phyloP scores from a whole-genome alignment of 768 basidiomycete genomes.

The Trichaptum fuscoviolaceum region DNA sequence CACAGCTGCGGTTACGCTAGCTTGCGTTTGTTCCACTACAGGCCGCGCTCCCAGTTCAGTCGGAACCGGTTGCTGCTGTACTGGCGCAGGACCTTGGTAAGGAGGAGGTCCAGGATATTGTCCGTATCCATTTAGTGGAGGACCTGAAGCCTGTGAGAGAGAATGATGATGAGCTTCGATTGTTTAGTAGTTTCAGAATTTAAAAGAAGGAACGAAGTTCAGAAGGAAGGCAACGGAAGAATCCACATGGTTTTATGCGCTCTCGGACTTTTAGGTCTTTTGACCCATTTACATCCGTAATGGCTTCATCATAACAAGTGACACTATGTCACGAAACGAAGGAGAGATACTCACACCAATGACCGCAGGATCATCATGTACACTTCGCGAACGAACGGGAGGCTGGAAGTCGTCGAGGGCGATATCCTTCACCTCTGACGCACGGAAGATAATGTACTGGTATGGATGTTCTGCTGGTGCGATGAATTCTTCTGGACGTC shows the following conservation, averaged over 20 bases:
- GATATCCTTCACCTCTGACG: slow-evolving; percentile 87
- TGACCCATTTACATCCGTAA: slow-evolving; percentile 41
- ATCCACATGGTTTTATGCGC: slow-evolving; percentile 46
- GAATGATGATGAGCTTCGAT: neutral
- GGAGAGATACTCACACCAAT: slow-evolving; percentile 53
- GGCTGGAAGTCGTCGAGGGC: slow-evolving; percentile 66
- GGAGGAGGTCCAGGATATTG: neutral
- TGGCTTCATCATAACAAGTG: slow-evolving; percentile 33
- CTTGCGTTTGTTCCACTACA: neutral
- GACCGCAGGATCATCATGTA: slow-evolving; percentile 82
- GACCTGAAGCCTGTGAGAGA: neutral
- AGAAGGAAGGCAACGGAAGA: slow-evolving; percentile 61
- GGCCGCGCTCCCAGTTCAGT: neutral
- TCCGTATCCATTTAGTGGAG: neutral
- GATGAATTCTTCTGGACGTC: slow-evolving; percentile 72
- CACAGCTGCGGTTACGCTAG: neutral
- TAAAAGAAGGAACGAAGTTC: slow-evolving; percentile 22
- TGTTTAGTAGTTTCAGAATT: neutral
- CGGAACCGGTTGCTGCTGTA: slow-evolving; percentile 12
- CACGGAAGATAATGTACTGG: slow-evolving; percentile 87
- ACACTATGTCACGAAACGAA: slow-evolving; percentile 6
- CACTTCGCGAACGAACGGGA: slow-evolving; percentile 42
- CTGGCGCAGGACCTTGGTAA: neutral
- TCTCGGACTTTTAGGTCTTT: slow-evolving; percentile 33
- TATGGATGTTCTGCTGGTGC: slow-evolving; percentile 81